phyloP scores from a whole-genome alignment of 495 filamentous ascomycete species.

The Neurospora tetrasperma region DNA sequence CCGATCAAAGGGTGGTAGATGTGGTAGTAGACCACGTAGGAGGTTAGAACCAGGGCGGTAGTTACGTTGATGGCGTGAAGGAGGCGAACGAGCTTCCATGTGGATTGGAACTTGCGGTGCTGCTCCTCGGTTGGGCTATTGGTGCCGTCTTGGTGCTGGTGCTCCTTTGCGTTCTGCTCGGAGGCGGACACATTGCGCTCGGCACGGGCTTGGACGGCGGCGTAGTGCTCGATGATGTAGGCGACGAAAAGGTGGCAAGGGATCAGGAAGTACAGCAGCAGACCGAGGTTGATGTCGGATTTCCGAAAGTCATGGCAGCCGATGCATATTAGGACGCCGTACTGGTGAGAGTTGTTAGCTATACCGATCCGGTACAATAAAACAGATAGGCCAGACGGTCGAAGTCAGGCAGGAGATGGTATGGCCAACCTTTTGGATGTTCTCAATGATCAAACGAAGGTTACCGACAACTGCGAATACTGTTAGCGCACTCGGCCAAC shows the following conservation, averaged over 20 bases:
- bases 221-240: slow-evolving; percentile 74
- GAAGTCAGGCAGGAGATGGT: neutral
- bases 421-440: slow-evolving; percentile 74
- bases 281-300: slow-evolving; percentile 65
- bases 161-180: neutral
- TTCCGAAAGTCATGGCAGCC: slow-evolving; percentile 78
- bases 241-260: slow-evolving; percentile 84
- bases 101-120: slow-evolving; percentile 50
- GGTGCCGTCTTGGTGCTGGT: slow-evolving; percentile 26
- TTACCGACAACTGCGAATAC: slow-evolving; percentile 68
- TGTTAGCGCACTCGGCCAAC: neutral
- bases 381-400: neutral
- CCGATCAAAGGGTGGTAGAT: slow-evolving; percentile 92
- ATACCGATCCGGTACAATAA: neutral
- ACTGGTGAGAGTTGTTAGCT: slow-evolving; percentile 40
- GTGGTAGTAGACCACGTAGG: slow-evolving; percentile 73
- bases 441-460: slow-evolving; percentile 86
- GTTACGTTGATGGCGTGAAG: slow-evolving; percentile 76
- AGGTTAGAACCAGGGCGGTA: slow-evolving; percentile 69
- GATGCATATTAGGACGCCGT: slow-evolving; percentile 88
- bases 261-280: slow-evolving; percentile 69
- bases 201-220: slow-evolving; percentile 61
- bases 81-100: slow-evolving; percentile 68
- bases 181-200: slow-evolving; percentile 51
- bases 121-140: slow-evolving; percentile 45